phyloP scores from a whole-genome alignment of 768 basidiomycete genomes.

The Filobasidium floriforme region DNA sequence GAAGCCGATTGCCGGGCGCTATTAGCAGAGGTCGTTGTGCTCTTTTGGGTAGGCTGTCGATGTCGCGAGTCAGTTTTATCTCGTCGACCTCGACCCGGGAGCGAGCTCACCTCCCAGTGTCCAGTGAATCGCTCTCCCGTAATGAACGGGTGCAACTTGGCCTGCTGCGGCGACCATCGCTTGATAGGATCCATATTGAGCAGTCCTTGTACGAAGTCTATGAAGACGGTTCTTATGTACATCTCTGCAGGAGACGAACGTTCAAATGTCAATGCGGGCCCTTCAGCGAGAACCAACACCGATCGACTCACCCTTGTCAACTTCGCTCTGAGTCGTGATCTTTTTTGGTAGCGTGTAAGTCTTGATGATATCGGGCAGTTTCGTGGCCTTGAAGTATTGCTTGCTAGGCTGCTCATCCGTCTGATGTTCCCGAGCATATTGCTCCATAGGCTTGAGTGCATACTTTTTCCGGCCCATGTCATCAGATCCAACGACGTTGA shows the following conservation, averaged over 20 bases:
- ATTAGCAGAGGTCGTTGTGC: not conserved
- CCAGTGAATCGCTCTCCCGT: constrained; percentile 86
- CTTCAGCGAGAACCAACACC: not conserved
- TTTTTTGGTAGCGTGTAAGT: constrained; percentile 90
- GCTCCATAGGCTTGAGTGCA: constrained; percentile 80
- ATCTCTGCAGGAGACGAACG: constrained; percentile 56
- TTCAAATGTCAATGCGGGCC: not conserved
- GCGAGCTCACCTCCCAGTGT: constrained; percentile 40
- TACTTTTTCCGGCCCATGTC: constrained; percentile 66
- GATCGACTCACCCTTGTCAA: constrained; percentile 69
- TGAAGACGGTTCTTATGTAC: constrained; percentile 86
- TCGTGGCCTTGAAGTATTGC: constrained; percentile 93
- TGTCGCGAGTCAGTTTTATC: not conserved
- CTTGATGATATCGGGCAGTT: constrained; percentile 90
- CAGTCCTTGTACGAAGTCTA: constrained; percentile 93
- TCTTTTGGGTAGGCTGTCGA: not conserved
- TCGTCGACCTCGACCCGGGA: not conserved
- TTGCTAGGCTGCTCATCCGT: constrained; percentile 96
- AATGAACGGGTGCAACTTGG: constrained; percentile 90
- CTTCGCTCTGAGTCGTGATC: constrained; percentile 60
- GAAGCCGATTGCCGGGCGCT: not conserved
- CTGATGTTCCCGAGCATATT: constrained; percentile 90
- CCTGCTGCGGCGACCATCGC: constrained; percentile 96
- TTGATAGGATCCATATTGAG: constrained; percentile 89
- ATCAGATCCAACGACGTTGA: constrained; percentile 65